These are phyloP conservation scores for Aureobasidium sp. DNA, from an alignment of 2,329 filamentous ascomycete species.

Conservation along the genomic window DNA sequence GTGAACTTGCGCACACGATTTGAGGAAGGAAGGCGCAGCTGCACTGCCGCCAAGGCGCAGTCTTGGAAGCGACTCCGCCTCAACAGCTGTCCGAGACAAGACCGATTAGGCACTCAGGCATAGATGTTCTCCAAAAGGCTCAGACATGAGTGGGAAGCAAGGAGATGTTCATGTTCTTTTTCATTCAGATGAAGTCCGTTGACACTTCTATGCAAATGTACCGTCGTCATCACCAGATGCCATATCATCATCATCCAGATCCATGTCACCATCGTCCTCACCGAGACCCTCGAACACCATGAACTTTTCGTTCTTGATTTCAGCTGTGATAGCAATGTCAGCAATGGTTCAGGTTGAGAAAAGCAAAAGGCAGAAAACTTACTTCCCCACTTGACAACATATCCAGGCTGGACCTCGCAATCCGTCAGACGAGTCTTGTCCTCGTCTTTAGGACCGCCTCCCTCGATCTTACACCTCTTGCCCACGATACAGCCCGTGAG, in stretches of 20 bases:
- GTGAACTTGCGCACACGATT: not conserved
- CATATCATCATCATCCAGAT: slow-evolving; percentile 18
- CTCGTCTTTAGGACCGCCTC: slow-evolving; percentile 50
- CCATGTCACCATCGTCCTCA: slow-evolving; percentile 23
- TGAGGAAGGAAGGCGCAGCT: not conserved
- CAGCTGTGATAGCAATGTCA: slow-evolving; percentile 28
- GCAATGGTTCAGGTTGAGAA: not conserved
- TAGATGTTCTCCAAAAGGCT: not conserved
- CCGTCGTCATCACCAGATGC: not conserved
- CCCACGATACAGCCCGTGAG: slow-evolving; percentile 84
- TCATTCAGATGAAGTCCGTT: not conserved
- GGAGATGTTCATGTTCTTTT: not conserved
- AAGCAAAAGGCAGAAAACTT: slow-evolving; percentile 20
- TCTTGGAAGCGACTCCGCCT: not conserved
- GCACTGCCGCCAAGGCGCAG: not conserved
- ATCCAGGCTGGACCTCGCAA: slow-evolving; percentile 83
- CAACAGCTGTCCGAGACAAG: not conserved
- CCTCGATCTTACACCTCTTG: slow-evolving; percentile 72
- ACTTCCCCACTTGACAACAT: slow-evolving; percentile 72
- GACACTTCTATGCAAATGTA: not conserved
- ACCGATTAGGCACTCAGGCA: not conserved
- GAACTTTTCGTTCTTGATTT: slow-evolving; percentile 56
- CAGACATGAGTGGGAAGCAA: not conserved
- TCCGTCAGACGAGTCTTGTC: slow-evolving; percentile 60
- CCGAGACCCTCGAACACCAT: slow-evolving; percentile 43